These are phyloP conservation scores for Phytophthora niederhauseri DNA, from an alignment of 352 stramenopile species.

Conservation along the genomic window DNA sequence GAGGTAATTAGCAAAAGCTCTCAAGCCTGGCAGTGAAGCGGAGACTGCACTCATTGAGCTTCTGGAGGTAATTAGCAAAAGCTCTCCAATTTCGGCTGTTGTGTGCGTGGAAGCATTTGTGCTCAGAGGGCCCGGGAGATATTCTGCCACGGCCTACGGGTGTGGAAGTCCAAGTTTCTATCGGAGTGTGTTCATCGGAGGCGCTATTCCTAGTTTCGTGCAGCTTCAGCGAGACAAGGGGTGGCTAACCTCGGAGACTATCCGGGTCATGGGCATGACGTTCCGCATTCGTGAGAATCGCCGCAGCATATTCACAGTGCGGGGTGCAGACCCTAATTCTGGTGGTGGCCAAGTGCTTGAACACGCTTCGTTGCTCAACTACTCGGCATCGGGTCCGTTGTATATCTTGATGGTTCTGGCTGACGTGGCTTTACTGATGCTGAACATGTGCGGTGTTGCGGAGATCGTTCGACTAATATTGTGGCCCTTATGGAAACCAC, in stretches of 20 bases:
- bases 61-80: conserved; percentile 64
- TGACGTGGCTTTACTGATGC: conserved; percentile 44
- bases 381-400: conserved; percentile 49
- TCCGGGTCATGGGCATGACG: conserved; percentile 42
- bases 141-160: conserved; percentile 40
- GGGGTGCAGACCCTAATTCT: conserved; percentile 6
- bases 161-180: conserved; percentile 46
- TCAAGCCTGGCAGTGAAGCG: conserved; percentile 34
- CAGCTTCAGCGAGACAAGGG: conserved; percentile 37
- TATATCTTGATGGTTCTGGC: conserved; percentile 52
- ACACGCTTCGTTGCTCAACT: conserved; percentile 45
- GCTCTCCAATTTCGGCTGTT: conserved; percentile 41
- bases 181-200: conserved; percentile 39
- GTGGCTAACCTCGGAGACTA: conserved; percentile 29
- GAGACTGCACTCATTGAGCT: conserved; percentile 51
- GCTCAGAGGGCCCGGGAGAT: conserved; percentile 26
- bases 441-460: conserved; percentile 34
- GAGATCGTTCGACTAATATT: conserved; percentile 45
- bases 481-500: conserved; percentile 36
- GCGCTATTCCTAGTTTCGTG: conserved; percentile 12
- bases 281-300: conserved; percentile 43
- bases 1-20: conserved; percentile 60
- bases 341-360: conserved; percentile 20
- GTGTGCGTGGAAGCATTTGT: conserved; percentile 60
- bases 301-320: conserved; percentile 28